A percentile compares a stretch with the other conserved stretches of the same genome.
Evolutionary conservation across 2,329 filamentous ascomycete species (phyloP).

Genomic region (Aschersonia sp.): DNA sequence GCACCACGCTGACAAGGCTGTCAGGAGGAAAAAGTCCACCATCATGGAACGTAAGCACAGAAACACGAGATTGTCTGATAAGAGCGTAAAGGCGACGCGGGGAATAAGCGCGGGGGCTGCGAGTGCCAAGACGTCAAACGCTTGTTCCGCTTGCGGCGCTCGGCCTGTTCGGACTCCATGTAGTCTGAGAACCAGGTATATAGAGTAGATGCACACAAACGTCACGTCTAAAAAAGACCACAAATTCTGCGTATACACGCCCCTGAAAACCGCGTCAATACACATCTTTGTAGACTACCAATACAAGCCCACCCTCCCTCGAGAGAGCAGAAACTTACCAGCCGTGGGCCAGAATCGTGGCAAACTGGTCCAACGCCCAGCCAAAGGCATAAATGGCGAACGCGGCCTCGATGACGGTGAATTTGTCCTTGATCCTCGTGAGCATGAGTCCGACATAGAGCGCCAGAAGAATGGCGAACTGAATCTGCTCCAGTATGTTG

Average conservation of each 20-base stretch:
- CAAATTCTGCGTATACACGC: conserved; percentile 74
- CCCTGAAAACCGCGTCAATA: conserved; percentile 28
- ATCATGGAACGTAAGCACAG: conserved; percentile 73
- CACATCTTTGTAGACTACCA: neutral
- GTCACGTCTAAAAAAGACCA: conserved; percentile 79
- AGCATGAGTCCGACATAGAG: conserved; percentile 64
- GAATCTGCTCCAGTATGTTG: conserved; percentile 58
- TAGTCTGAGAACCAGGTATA: conserved; percentile 54
- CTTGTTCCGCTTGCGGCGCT: conserved; percentile 42
- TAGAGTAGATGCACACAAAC: conserved; percentile 57
- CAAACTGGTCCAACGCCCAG: conserved; percentile 67
- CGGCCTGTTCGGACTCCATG: conserved; percentile 42
- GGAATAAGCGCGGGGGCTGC: conserved; percentile 67
- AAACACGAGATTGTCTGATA: conserved; percentile 76
- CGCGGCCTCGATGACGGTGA: conserved; percentile 44
- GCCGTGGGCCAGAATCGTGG: conserved; percentile 61
- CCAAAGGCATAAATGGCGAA: conserved; percentile 65
- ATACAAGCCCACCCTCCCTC: too few species aligned
- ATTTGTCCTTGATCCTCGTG: conserved; percentile 40
- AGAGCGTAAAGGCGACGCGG: conserved; percentile 65
- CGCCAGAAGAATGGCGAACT: conserved; percentile 55
- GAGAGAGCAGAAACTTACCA: conserved; percentile 24
- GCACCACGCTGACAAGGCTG: conserved; percentile 64
- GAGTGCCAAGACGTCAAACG: conserved; percentile 65
- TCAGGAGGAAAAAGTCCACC: conserved; percentile 68